Percentiles rank a stretch among this genome's conserved stretches.
Conservation (phyloP, 768 basidiomycete species). For the Boletales sp. region DNA sequence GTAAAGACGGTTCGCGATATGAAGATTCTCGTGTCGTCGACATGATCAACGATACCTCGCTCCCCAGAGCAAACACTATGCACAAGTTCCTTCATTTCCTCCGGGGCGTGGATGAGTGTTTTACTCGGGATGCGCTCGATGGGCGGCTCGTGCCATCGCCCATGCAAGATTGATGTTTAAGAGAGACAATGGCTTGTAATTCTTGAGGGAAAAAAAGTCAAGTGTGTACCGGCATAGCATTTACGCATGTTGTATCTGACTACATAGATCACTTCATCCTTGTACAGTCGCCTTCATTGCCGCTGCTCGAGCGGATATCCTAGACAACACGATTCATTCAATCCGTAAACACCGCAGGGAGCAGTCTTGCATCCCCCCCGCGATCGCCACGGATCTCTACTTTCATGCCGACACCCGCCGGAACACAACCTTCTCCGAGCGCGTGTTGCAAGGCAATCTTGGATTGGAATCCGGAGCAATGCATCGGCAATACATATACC, state of each 20-base stretch:
- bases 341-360: constrained; percentile 16
- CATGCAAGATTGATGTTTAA: not conserved
- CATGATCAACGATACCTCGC: constrained; percentile 46
- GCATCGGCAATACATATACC: constrained; percentile 75
- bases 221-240: constrained; percentile 3
- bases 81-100: constrained; percentile 48
- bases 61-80: constrained; percentile 43
- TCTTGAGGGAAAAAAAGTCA: not conserved
- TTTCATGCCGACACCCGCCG: constrained; percentile 70
- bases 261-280: not conserved
- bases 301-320: not conserved
- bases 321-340: not conserved
- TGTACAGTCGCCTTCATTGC: not conserved
- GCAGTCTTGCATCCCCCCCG: constrained; percentile 34
- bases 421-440: constrained; percentile 74
- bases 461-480: constrained; percentile 77
- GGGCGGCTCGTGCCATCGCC: not conserved
- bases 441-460: constrained; percentile 68
- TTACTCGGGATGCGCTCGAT: constrained; percentile 20
- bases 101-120: constrained; percentile 44
- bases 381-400: constrained; percentile 53
- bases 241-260: not conserved
- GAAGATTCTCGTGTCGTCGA: constrained; percentile 48
- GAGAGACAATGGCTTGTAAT: not conserved
- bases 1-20: constrained; percentile 46